phyloP scores from a whole-genome alignment of 1,284 basidiomycete species.

The Irpex sp. region DNA sequence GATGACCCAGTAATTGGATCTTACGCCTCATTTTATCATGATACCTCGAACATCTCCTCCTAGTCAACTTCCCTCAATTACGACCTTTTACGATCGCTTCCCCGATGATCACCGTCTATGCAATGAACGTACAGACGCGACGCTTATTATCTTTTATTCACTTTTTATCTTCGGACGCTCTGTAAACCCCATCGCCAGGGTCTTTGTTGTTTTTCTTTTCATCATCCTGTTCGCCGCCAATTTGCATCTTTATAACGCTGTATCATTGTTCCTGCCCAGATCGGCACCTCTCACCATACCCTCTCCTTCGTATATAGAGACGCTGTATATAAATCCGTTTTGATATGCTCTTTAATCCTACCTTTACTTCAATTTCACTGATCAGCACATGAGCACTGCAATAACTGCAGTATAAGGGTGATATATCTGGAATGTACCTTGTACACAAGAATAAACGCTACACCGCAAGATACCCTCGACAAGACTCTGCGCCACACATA shows the following conservation, averaged over 20 bases:
- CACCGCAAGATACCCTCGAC: slow-evolving; percentile 32
- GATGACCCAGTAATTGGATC: background rate
- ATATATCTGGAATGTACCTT: background rate
- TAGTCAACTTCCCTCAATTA: too few relatives aligned
- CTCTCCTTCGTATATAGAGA: too few relatives aligned
- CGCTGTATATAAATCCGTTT: too few relatives aligned
- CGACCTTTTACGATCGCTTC: too few relatives aligned
- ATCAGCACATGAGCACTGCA: too few relatives aligned
- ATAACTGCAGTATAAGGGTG: too few relatives aligned
- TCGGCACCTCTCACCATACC: too few relatives aligned
- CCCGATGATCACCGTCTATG: too few relatives aligned
- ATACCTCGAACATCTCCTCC: too few relatives aligned
- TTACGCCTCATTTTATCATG: background rate
- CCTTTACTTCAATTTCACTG: too few relatives aligned
- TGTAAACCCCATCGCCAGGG: background rate
- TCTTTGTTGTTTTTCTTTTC: background rate
- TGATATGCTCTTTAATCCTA: too few relatives aligned
- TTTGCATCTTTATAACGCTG: background rate
- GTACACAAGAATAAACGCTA: slow-evolving; percentile 8
- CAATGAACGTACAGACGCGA: too few relatives aligned
- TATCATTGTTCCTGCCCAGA: background rate
- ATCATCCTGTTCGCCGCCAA: background rate
- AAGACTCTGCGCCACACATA: slow-evolving; percentile 27
- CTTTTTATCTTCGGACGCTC: background rate
- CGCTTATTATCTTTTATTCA: background rate